Evolutionary conservation across 2,329 filamentous ascomycete genomes (phyloP).

Genomic region (Botryotinia convoluta): DNA sequence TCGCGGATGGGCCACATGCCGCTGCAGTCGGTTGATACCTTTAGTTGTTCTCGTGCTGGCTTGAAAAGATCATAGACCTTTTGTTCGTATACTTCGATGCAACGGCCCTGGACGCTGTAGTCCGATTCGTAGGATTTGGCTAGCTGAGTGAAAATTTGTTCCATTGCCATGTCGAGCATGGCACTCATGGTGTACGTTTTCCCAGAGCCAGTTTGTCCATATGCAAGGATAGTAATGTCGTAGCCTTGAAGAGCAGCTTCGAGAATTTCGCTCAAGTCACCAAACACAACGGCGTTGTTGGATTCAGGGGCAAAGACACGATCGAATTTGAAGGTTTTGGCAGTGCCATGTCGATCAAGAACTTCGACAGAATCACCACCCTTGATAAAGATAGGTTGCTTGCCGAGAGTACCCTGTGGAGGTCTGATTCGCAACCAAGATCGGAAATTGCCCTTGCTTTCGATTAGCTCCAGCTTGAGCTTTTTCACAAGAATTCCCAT

Average conservation of each 20-base stretch:
- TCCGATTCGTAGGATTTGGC: conserved; percentile 82
- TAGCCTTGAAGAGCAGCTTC: conserved; percentile 96
- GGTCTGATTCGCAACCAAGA: neutral
- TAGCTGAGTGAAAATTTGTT: conserved; percentile 85
- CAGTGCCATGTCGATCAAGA: conserved; percentile 51
- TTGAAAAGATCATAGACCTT: conserved; percentile 83
- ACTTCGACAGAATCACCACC: neutral
- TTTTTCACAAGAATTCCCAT: neutral
- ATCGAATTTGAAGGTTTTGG: conserved; percentile 85
- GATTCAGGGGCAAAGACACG: conserved; percentile 79
- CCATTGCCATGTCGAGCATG: conserved; percentile 90
- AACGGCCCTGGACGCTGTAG: conserved; percentile 91
- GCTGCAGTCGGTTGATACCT: conserved; percentile 75
- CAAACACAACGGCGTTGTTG: conserved; percentile 84
- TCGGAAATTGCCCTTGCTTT: conserved; percentile 1
- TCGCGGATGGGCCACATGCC: conserved; percentile 87
- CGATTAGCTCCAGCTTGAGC: neutral
- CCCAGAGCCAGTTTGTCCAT: conserved; percentile 93
- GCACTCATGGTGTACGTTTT: conserved; percentile 97
- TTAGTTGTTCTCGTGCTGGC: conserved; percentile 51
- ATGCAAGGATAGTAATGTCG: conserved; percentile 98
- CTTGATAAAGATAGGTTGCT: neutral
- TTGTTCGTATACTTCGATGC: conserved; percentile 98
- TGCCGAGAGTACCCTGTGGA: neutral
- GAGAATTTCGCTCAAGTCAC: conserved; percentile 93